Base-by-base conservation (phyloP, 495 filamentous ascomycete genomes). In the Penicillium cataractarum region DNA sequence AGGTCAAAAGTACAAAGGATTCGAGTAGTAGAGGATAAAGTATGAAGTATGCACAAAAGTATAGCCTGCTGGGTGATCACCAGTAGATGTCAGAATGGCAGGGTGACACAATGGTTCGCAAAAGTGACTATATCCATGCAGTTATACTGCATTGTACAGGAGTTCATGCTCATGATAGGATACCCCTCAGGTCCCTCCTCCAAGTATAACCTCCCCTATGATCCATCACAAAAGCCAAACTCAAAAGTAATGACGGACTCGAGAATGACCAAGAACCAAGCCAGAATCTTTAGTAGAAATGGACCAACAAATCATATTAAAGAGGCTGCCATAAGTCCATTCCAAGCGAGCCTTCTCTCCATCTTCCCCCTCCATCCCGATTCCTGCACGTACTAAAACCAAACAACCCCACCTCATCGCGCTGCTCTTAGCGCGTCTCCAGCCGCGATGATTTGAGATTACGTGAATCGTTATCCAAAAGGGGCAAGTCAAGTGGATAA, bases 361-460 rank as follows among this genome's bases (percentile, higher is more conserved):
- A n/a, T n/a, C n/a, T n/a, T n/a, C n/a, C n/a, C n/a, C n/a, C n/a
- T n/a, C n/a, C n/a, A n/a, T n/a, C 15, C 39, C 6, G 9, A 12
- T 1, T 12, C 21, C 12, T 48, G 44, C 22, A 49, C 27, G 44
- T 24, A 49, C 44, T 27, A 27, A 50, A 27, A 13, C 46, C 24
- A 12, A 17, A 19, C 24, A n/a, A 46, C 42, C 22, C 24, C 10
- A 9, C 22, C 12, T 49, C 46, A 27, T 29, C 46, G 26, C 22
- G 24, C 46, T 13, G 0, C 46, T 21, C n/a, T 50, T 50, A 50
- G 46, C 46, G 46, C 22, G 22, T 50, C 24, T 10, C 46, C 46
- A 50, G 46, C 46, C 46, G 46, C 46, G 24, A 50, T 29, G 24
- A 50, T 50, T 50, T 50, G 24, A 50, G n/a, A 24, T 46, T 46